Evolutionary conservation across 495 filamentous ascomycete genomes (phyloP), one percentile per base, ranked within the genome.

Genomic region (Niebla homalea): DNA sequence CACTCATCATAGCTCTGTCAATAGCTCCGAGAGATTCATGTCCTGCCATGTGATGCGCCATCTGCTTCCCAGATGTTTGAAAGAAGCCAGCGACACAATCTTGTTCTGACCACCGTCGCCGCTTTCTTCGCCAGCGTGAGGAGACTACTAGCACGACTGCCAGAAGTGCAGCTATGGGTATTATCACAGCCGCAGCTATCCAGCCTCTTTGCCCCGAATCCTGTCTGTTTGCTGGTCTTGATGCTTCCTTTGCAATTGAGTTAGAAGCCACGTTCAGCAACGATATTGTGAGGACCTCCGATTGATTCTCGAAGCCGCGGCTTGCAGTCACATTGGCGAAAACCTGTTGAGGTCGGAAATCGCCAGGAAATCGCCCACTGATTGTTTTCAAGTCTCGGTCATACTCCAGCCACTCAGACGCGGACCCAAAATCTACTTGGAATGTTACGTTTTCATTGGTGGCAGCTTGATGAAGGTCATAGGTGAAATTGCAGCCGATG

Each of bases 401-500:
- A 53, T 86, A 86, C 1, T 66, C 68, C 10, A 92, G 67, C 89
- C 87, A 94, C 14, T 76, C 62, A 7, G 70, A 62, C 2, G 78
- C 63, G 2, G 70, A 53, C 18, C 65, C 70, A n/a, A 76, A 55
- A 40, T 76, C 62, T 2, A 84, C 63, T 12, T 70, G 70, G 1
- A 90, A 57, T 19, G 72, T 64, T 0, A 76, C 73, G 50, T 77
- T 70, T 21, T 66, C 60, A 22, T 67, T 68, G 12, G 77, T 57
- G 18, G 85, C 55, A 20, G 75, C 74, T 25, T 70, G 62, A 47
- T 78, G 68, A 35, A 94, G 70, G 4, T 74, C 68, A 43, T 85
- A 83, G 15, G 60, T 67, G 51, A 95, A 88, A 23, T 71, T 65
- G 40, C 77, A 57, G 4, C 87, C 87, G 14, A 77, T 65, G 1